These are phyloP conservation scores for Apophysomyces ossiformis DNA, from an alignment of 371 early-diverging fungal species.

Conservation along the genomic window DNA sequence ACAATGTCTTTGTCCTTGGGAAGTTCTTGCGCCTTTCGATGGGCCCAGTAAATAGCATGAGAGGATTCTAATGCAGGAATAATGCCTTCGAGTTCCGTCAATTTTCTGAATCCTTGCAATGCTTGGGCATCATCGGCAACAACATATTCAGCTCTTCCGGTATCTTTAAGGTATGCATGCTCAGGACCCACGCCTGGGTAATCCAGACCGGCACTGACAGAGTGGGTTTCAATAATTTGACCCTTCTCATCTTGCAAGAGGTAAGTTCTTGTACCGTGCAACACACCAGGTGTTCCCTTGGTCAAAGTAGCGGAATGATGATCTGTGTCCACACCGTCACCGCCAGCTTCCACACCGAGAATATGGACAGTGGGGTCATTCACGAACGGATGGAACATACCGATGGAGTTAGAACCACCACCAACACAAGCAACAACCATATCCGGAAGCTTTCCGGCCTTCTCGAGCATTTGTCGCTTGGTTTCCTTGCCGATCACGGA, in stretches of 20 bases:
- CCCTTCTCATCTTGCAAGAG: constrained; percentile 92
- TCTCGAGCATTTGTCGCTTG: constrained; percentile 79
- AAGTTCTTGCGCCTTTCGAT: constrained; percentile 79
- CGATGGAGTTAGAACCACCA: constrained; percentile 93
- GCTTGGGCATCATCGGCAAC: constrained; percentile 88
- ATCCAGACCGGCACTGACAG: constrained; percentile 94
- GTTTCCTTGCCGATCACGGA: constrained; percentile 91
- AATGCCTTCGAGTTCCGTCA: constrained; percentile 92
- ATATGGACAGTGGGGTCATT: constrained; percentile 81
- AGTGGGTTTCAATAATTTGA: constrained; percentile 95
- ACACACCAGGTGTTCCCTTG: constrained; percentile 89
- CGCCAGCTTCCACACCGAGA: constrained; percentile 94
- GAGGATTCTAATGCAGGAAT: constrained; percentile 95
- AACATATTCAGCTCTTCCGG: constrained; percentile 85
- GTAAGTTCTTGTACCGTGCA: constrained; percentile 95
- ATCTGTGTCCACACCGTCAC: constrained; percentile 84
- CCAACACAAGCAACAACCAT: constrained; percentile 96
- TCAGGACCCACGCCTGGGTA: constrained; percentile 98
- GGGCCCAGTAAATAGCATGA: constrained; percentile 89
- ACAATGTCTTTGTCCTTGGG: constrained; percentile 83
- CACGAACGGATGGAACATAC: constrained; percentile 95
- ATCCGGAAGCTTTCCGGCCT: constrained; percentile 88
- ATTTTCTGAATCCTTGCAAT: constrained; percentile 83
- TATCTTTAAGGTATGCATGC: constrained; percentile 90
- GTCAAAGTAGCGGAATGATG: constrained; percentile 91